These are phyloP conservation scores for Cyberlindnera xishuangbannaensis DNA, from an alignment of 805 yeast genomes.

Conservation along the genomic window DNA sequence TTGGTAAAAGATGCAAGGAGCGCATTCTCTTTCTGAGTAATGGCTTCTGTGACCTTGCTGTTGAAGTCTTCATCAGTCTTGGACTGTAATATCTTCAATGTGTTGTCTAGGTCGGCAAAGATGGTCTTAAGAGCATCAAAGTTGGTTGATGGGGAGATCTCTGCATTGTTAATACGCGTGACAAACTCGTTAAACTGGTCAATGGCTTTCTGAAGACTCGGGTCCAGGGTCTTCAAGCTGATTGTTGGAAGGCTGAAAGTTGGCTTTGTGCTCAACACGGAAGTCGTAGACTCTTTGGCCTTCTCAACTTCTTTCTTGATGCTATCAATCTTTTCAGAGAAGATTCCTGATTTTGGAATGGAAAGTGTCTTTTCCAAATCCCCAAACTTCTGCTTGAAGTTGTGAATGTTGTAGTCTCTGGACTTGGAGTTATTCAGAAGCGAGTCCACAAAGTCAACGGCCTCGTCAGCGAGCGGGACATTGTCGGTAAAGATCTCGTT, in stretches of 20 bases:
- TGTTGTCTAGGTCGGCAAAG: constrained; percentile 19
- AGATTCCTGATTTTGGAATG: constrained; percentile 36
- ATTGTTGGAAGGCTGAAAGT: constrained; percentile 23
- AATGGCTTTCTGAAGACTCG: constrained; percentile 20
- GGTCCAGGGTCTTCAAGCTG: constrained; percentile 26
- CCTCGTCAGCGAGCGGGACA: constrained; percentile 57
- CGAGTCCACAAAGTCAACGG: constrained; percentile 45
- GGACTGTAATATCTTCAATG: constrained; percentile 13
- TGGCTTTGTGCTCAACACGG: constrained; percentile 5
- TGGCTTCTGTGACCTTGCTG: constrained; percentile 19
- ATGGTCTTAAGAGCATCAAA: constrained; percentile 12
- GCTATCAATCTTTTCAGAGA: constrained; percentile 28
- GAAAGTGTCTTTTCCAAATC: constrained; percentile 34
- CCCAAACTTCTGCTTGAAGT: constrained; percentile 33
- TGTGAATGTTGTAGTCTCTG: constrained; percentile 27
- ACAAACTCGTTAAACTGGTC: constrained; percentile 22
- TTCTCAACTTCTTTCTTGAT: constrained; percentile 18
- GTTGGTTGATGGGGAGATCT: constrained; percentile 11
- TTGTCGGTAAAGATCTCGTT: constrained; percentile 57
- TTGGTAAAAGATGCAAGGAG: constrained; percentile 52
- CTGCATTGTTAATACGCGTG: constrained; percentile 20
- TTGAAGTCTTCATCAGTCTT: constrained; percentile 10
- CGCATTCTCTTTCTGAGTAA: constrained; percentile 41
- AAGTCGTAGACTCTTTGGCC: constrained; percentile 11
- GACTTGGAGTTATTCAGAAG: constrained; percentile 17